Evolutionary conservation across 2,329 filamentous ascomycete genomes (phyloP).

Genomic region (Rhynchosporium secalis): DNA sequence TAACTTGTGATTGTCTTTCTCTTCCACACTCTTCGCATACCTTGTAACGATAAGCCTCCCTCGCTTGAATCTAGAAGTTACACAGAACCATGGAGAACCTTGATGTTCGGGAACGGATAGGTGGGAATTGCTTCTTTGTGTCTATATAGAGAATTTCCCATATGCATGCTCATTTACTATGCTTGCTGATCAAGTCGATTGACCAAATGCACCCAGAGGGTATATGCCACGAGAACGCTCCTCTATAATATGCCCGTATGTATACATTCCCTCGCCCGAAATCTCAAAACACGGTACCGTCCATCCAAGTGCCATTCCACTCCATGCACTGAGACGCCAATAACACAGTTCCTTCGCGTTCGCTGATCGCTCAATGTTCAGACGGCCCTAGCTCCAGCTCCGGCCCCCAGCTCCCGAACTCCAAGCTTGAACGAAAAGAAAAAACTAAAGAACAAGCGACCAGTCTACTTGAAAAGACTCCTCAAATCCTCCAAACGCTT

Average conservation of each 20-base stretch:
- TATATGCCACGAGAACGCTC: conserved; percentile 1
- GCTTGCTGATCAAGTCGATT: not conserved
- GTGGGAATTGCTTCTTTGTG: not conserved
- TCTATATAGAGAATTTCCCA: not conserved
- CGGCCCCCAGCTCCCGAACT: not conserved
- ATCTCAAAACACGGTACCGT: not conserved
- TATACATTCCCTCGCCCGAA: not conserved
- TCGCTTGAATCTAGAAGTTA: too few relatives aligned
- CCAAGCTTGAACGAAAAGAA: not conserved
- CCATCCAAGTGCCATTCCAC: not conserved
- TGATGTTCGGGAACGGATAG: too few relatives aligned
- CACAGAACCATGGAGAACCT: too few relatives aligned
- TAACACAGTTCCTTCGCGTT: not conserved
- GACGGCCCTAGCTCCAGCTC: not conserved
- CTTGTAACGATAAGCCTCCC: too few relatives aligned
- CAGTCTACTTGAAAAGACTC: conserved; percentile 51
- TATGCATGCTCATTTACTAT: not conserved
- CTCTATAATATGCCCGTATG: not conserved
- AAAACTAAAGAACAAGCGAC: not conserved
- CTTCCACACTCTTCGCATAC: too few relatives aligned
- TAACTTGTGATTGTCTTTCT: too few relatives aligned
- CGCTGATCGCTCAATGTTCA: not conserved
- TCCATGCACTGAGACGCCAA: not conserved
- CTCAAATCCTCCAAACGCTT: conserved; percentile 57
- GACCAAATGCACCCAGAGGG: not conserved